These are phyloP conservation scores for Pyronema domesticum DNA, from an alignment of 495 filamentous ascomycete genomes.

Conservation along the genomic window DNA sequence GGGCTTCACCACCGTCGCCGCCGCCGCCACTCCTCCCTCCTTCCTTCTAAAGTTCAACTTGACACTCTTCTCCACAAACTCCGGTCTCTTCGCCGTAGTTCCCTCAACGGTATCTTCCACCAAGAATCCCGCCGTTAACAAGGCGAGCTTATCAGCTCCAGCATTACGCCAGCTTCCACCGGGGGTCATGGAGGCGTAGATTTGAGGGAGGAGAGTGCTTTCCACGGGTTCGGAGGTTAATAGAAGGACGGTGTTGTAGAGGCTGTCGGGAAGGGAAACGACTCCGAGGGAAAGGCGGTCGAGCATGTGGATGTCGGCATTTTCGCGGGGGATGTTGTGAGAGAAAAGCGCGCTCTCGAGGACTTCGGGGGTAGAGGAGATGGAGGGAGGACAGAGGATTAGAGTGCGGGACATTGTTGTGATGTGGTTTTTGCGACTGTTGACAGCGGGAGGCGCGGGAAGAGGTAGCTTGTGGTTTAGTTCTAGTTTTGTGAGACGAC, in stretches of 20 bases:
- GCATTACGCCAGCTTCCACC: conserved; percentile 43
- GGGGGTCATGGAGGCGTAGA: conserved; percentile 49
- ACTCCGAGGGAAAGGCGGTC: conserved; percentile 77
- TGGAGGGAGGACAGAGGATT: conserved; percentile 55
- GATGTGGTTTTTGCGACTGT: conserved; percentile 20
- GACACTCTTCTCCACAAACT: conserved; percentile 45
- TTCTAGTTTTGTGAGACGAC: background rate
- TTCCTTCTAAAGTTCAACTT: conserved; percentile 60
- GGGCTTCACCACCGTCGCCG: conserved; percentile 9
- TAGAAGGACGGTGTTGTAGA: conserved; percentile 75
- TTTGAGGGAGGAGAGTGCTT: conserved; percentile 43
- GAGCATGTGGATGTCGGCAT: conserved; percentile 92
- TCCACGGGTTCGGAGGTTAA: conserved; percentile 39
- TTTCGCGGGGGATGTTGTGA: conserved; percentile 40
- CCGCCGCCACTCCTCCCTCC: conserved; percentile 27
- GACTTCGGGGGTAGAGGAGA: conserved; percentile 47
- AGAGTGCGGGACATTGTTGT: conserved; percentile 34
- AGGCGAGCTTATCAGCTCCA: conserved; percentile 42
- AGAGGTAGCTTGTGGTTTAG: conserved; percentile 26
- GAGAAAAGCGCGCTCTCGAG: conserved; percentile 39
- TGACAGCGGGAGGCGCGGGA: conserved; percentile 23
- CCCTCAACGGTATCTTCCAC: conserved; percentile 30
- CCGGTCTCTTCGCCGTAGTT: conserved; percentile 49
- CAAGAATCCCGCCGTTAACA: conserved; percentile 66
- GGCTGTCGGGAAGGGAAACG: conserved; percentile 52